phyloP scores from a whole-genome alignment of 2,329 filamentous ascomycete genomes.

The Aspergillus sp. region DNA sequence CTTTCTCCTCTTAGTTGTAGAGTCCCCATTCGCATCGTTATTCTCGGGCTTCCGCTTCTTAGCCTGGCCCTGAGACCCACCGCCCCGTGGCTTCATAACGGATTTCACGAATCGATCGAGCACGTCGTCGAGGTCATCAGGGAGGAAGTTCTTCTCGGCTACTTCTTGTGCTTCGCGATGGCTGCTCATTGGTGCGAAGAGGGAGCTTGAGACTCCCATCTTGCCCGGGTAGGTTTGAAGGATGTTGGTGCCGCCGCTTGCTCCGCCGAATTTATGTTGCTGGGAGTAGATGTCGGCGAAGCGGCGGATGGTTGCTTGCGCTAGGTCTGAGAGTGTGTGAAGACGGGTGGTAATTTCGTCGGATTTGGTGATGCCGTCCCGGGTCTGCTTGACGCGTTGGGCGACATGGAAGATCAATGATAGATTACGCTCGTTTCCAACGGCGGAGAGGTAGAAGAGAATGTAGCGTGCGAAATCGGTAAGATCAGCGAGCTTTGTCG shows the following conservation, averaged over 20 bases:
- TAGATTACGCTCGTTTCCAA: slow-evolving; percentile 80
- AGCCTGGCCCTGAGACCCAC: slow-evolving; percentile 17
- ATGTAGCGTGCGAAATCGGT: slow-evolving; percentile 82
- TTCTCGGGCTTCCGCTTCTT: slow-evolving; percentile 40
- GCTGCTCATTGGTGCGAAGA: slow-evolving; percentile 68
- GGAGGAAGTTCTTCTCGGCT: slow-evolving; percentile 76
- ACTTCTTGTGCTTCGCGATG: slow-evolving; percentile 77
- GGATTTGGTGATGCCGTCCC: slow-evolving; percentile 64
- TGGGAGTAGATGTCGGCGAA: slow-evolving; percentile 84
- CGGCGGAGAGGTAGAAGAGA: slow-evolving; percentile 74
- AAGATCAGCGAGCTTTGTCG: slow-evolving; percentile 52
- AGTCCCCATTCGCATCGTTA: slow-evolving; percentile 18
- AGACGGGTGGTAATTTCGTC: slow-evolving; percentile 46
- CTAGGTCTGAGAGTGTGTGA: slow-evolving; percentile 81
- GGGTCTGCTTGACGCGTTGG: slow-evolving; percentile 84
- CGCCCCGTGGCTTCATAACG: slow-evolving; percentile 54
- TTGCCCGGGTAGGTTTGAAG: slow-evolving; percentile 79
- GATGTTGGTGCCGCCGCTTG: slow-evolving; percentile 39
- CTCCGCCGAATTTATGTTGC: slow-evolving; percentile 43
- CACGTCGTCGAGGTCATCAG: slow-evolving; percentile 66
- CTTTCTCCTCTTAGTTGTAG: slow-evolving; percentile 20
- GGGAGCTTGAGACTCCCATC: slow-evolving; percentile 68
- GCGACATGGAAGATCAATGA: slow-evolving; percentile 86
- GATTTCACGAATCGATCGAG: slow-evolving; percentile 71
- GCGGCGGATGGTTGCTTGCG: slow-evolving; percentile 71